Base-by-base conservation (phyloP, 768 basidiomycete genomes). In the Flagelloscypha sp. region DNA sequence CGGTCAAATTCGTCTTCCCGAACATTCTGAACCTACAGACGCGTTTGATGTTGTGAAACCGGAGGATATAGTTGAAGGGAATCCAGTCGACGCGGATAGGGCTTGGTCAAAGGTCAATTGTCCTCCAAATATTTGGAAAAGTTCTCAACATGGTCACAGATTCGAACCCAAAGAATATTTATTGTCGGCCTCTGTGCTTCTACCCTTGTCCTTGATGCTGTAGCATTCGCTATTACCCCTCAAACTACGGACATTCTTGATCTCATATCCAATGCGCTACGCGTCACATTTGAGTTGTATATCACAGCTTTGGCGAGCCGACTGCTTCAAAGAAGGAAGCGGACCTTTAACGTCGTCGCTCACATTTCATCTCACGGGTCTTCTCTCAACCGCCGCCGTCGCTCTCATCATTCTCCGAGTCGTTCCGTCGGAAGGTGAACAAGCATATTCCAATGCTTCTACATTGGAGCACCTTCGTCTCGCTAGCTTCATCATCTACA, bases 91-190 rank as follows among this genome's bases (percentile, higher is more conserved):
- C 21, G 71, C 67, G 37, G 52, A 50, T 3, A 47, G 33, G 3
- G 78, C 78, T 46, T 77, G 74, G 75, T 37, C 44, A 9, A 57
- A 57, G 48, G 74, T 65, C 47, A 24, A 65, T 50, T n/a, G n/a
- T n/a, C n/a, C n/a, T n/a, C n/a, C n/a, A n/a, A n/a, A n/a, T n/a
- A n/a, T n/a, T n/a, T n/a, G n/a, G n/a, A n/a, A n/a, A n/a, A n/a
- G n/a, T n/a, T n/a, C n/a, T n/a, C n/a, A 8, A 19, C 28, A 18
- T 12, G 30, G 17, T 25, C 16, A 7, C 41, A 70, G 69, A 61
- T 60, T 48, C 58, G 59, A 25, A 36, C 64, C 20, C 47, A 56
- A 40, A 74, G 72, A 40, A 15, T 68, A 4, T 30, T 56, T 7
- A 44, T 63, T 18, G 48, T 61, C 4, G 32, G 55, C 4, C 28